Conservation (phyloP, 805 yeast species). For the Teunomyces tritomae region DNA sequence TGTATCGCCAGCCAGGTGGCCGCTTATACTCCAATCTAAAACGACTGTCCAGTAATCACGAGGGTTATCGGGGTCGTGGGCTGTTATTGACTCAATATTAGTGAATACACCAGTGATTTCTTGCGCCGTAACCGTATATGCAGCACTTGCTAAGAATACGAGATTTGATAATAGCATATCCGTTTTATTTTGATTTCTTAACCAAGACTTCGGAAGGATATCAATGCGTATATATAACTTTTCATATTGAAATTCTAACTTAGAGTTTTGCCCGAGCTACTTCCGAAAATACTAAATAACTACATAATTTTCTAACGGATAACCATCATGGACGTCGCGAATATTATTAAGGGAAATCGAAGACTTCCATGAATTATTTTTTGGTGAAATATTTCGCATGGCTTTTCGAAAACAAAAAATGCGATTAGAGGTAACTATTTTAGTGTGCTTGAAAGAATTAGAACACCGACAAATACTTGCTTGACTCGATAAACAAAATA, state of each 20-base stretch:
- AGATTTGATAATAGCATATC: neutral
- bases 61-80: neutral
- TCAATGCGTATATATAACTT: neutral
- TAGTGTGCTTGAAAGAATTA: no score
- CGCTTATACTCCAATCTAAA: conserved; percentile 19
- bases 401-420: no score
- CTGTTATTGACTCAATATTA: conserved; percentile 10
- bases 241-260: neutral
- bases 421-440: no score
- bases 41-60: conserved; percentile 18
- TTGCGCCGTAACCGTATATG: neutral
- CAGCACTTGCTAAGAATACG: neutral
- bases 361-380: no score
- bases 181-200: neutral
- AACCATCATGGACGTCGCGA: neutral
- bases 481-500: no score
- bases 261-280: neutral
- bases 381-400: no score
- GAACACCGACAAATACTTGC: no score
- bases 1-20: conserved; percentile 22
- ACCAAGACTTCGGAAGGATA: neutral
- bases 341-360: no score
- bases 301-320: neutral
- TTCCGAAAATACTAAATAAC: neutral
- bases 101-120: conserved; percentile 18